Base-by-base conservation (phyloP, 768 basidiomycete species). In the Tylopilus sp. region DNA sequence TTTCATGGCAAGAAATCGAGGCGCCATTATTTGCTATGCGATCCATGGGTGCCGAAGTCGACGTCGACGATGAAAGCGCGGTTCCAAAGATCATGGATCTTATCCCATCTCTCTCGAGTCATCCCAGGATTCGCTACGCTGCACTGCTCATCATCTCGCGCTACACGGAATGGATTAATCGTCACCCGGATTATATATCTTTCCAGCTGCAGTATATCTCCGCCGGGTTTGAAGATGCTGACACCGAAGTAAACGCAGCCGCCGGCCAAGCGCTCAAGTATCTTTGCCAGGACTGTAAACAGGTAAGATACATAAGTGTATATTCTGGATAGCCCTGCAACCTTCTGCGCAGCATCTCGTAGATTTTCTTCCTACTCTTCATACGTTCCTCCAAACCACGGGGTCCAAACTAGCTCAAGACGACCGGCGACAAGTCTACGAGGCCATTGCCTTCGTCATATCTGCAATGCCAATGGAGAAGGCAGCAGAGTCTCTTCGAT, bases 11-110 rank as follows among this genome's bases (percentile, higher is more conserved):
- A 68, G 92, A 92, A 67, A 85, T 99, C 45, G 97, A 99, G 67
- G 97, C 97, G 0, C 97, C 97, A 1, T 72, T 99, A 36, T 99
- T 99, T 72, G 93, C 95, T 17, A 87, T 99, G 86, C 81, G 97
- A 41, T 94, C 96, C 13, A 98, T 99, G 92, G 97, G 97, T 11
- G 95, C 92, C 6, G 87, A 95, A 70, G 80, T 98, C 22, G 90
- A 98, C 62, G 75, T 84, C 10, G 74, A 78, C 36, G 95, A 98
- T 68, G 81, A 90, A 45, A 81, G 79, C 55, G 85, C 89, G 31
- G 86, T 98, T n/a, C 94, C 95, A 3, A 92, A 92, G 68, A 95
- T 98, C 63, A 92, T 99, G 84, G 90, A 94, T 63, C 79, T 98
- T 42, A 84, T 99, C 28, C 93, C 95, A 6, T 84, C 82, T 24